Percentiles rank a stretch among this genome's conserved stretches.
Evolutionary conservation across 495 filamentous ascomycete genomes (phyloP).

Genomic region (Xylaria longipes): DNA sequence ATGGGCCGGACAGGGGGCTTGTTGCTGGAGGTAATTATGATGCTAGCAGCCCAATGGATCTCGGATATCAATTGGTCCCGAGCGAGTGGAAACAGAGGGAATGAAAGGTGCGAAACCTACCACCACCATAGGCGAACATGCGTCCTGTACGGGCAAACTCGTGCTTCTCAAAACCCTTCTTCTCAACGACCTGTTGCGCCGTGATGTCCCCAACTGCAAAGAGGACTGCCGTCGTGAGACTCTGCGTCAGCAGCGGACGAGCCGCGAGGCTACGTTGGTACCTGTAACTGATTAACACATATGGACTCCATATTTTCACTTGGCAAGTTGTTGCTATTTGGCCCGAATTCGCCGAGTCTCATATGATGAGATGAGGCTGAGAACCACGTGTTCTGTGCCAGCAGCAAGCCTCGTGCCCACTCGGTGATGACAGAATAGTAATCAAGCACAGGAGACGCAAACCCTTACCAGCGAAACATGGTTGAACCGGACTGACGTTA

Average conservation of each 20-base stretch:
- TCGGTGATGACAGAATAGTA: conserved; percentile 5
- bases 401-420: not conserved
- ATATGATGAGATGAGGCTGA: conserved; percentile 5
- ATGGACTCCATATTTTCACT: not conserved
- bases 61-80: not conserved
- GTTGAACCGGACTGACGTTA: conserved; percentile 16
- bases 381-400: not conserved
- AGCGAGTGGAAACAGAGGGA: not conserved
- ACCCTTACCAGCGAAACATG: conserved; percentile 42
- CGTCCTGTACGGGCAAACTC: conserved; percentile 80
- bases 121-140: conserved; percentile 92
- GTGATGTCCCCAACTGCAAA: conserved; percentile 91
- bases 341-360: not conserved
- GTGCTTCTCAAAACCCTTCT: conserved; percentile 77
- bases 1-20: not conserved
- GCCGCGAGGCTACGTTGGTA: conserved; percentile 84
- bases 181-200: conserved; percentile 94
- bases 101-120: conserved; percentile 51
- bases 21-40: not conserved
- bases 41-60: not conserved
- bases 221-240: conserved; percentile 82
- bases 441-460: conserved; percentile 21
- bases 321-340: not conserved
- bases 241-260: conserved; percentile 86
- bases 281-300: conserved; percentile 58